These are phyloP conservation scores for Calendula officinalis DNA, from an alignment of 129 eudicot species.

Conservation along the genomic window DNA sequence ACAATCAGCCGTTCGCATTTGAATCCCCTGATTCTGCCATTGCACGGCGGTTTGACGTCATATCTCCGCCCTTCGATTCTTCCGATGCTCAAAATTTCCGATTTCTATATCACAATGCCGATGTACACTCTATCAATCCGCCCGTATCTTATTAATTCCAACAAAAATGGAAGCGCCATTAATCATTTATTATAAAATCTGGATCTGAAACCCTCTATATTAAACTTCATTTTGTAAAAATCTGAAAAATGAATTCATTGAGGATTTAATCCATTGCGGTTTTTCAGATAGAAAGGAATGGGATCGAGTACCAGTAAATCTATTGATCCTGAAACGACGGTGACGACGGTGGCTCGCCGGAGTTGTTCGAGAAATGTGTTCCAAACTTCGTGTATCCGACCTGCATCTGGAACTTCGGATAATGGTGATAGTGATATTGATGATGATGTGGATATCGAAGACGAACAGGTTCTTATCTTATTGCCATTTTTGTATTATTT, in stretches of 20 bases:
- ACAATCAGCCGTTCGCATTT: conserved; percentile 18
- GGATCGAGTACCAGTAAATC: conserved; percentile 77
- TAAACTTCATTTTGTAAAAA: background rate
- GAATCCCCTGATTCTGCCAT: conserved; percentile 24
- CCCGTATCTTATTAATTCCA: background rate
- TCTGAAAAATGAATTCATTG: conserved; percentile 5
- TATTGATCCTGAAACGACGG: conserved; percentile 37
- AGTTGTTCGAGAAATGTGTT: conserved; percentile 52
- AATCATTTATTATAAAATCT: conserved; percentile 14
- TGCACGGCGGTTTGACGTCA: conserved; percentile 19
- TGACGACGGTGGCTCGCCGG: conserved; percentile 34
- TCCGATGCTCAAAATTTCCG: no score
- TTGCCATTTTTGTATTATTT: background rate
- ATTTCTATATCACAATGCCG: conserved; percentile 13
- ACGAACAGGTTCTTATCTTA: conserved; percentile 44
- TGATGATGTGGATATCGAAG: conserved; percentile 39
- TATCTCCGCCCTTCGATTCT: conserved; percentile 26
- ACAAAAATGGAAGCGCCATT: conserved; percentile 4
- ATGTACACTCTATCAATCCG: conserved; percentile 6
- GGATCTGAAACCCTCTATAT: conserved; percentile 19
- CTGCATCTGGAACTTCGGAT: conserved; percentile 52
- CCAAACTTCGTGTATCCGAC: conserved; percentile 56
- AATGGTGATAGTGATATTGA: conserved; percentile 37
- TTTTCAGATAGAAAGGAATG: conserved; percentile 35
- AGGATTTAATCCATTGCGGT: conserved; percentile 10